These are phyloP conservation scores for Plasmodium cynomolgi DNA, from an alignment of 169 alveolate species.

Conservation along the genomic window DNA sequence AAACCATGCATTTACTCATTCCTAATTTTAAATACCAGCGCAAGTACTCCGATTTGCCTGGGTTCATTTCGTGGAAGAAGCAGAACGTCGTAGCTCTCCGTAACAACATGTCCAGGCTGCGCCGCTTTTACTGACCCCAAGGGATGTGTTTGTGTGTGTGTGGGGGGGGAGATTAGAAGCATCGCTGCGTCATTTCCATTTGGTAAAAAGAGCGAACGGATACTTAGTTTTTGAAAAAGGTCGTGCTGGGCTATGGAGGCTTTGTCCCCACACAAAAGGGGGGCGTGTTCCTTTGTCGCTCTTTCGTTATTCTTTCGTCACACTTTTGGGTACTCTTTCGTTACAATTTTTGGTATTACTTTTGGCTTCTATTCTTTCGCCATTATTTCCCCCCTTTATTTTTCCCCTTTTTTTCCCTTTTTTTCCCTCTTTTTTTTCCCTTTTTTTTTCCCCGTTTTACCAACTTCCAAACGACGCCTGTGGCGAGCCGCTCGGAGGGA, in stretches of 20 bases:
- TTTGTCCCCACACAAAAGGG: background rate
- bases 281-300: background rate
- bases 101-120: conserved; percentile 73
- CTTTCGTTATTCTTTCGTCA: background rate
- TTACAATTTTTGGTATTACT: too few species aligned
- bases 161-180: background rate
- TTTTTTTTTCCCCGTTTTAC: background rate
- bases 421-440: too few species aligned
- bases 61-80: conserved; percentile 85
- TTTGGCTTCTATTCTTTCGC: too few species aligned
- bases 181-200: background rate
- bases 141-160: too few species aligned
- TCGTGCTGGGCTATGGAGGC: background rate
- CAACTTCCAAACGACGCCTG: background rate
- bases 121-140: conserved; percentile 75
- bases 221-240: background rate
- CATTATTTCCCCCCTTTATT: too few species aligned
- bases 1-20: conserved; percentile 82
- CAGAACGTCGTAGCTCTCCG: conserved; percentile 84
- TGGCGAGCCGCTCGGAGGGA: background rate
- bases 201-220: background rate
- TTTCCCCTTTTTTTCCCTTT: too few species aligned
- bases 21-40: conserved; percentile 84
- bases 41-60: conserved; percentile 86
- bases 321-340: too few species aligned